Conservation (phyloP, 352 stramenopile species). For the Peronospora belbahrii region DNA sequence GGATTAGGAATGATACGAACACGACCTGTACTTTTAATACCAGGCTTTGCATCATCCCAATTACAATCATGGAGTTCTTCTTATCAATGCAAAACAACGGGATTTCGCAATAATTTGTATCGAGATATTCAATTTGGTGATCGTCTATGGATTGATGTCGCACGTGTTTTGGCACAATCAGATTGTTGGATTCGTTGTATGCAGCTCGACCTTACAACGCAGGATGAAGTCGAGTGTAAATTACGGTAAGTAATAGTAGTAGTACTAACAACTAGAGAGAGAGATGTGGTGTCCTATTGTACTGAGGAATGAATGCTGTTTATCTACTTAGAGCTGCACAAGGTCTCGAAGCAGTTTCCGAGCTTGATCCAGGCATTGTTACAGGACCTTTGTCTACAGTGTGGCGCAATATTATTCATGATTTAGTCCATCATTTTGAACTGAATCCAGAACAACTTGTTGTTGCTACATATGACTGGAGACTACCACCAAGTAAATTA, state of each 20-base stretch:
- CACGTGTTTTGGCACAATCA: slow-evolving; percentile 56
- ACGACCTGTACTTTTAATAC: slow-evolving; percentile 62
- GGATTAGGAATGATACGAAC: slow-evolving; percentile 16
- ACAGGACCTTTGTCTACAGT: slow-evolving; percentile 67
- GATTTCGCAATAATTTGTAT: slow-evolving; percentile 73
- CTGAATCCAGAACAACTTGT: slow-evolving; percentile 60
- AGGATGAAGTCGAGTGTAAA: slow-evolving; percentile 68
- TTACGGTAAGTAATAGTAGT: slow-evolving; percentile 31
- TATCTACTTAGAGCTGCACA: slow-evolving; percentile 35
- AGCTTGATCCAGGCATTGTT: slow-evolving; percentile 69
- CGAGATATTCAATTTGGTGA: slow-evolving; percentile 71
- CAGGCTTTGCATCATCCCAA: slow-evolving; percentile 73
- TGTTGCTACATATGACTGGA: slow-evolving; percentile 76
- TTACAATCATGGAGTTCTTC: slow-evolving; percentile 66
- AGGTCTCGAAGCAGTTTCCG: slow-evolving; percentile 50
- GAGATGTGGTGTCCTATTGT: no score
- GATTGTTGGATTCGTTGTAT: slow-evolving; percentile 77
- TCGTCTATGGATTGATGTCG: slow-evolving; percentile 67
- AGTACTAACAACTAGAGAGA: not conserved
- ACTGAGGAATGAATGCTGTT: slow-evolving; percentile 9
- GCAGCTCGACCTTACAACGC: slow-evolving; percentile 58
- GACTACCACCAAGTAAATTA: slow-evolving; percentile 58
- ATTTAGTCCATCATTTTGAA: slow-evolving; percentile 62
- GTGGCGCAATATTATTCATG: slow-evolving; percentile 56
- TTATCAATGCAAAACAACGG: slow-evolving; percentile 39